Evolutionary conservation across 768 basidiomycete genomes (phyloP), one percentile per base, ranked within the genome.

Genomic region (Mrakia blollopis): DNA sequence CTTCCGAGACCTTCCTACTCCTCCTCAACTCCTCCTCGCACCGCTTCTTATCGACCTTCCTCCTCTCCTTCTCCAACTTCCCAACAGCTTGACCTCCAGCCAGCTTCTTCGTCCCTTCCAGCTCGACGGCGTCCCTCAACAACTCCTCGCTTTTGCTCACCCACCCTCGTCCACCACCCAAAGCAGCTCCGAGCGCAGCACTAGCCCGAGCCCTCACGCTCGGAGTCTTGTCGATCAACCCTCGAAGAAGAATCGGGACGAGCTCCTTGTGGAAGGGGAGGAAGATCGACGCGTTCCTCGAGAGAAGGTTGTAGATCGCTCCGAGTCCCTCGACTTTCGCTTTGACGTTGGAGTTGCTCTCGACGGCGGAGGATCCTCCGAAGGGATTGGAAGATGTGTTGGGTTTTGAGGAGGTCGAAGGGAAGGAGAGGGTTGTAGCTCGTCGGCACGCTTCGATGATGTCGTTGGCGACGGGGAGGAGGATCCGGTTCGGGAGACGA

Each of bases 1-100:
- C 76, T 30, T 77, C 76, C 35, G 72, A 47, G 23, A 77, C 72
- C 62, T 77, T 77, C n/a, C 76, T 21, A 13, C 71, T 71, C 35
- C 18, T 37, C 25, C 54, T 52, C 1, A 72, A 13, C 35, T 72
- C 71, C 28, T 72, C 71, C 54, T 72, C 71, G 2, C 32, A 32
- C 54, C 32, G 28, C 52, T 72, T 72, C 18, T 39, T 35, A 6
- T 68, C 65, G 1, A 41, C 9, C 37, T 41, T 68, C 35, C 65
- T 37, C 32, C 71, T 54, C 71, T 72, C 71, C 54, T 72, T 72
- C 30, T 54, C 71, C 52, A 52, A 10, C 35, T 72, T 72, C 16
- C 54, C 52, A 32, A 60, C 16, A 30, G 35, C 35, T 52, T 14
- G n/a, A 39, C 28, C 54, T 28, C 28, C 30, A 21, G 54, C 32